Evolutionary conservation across 768 basidiomycete species (phyloP).

Genomic region (Rhodocollybia butyracea): DNA sequence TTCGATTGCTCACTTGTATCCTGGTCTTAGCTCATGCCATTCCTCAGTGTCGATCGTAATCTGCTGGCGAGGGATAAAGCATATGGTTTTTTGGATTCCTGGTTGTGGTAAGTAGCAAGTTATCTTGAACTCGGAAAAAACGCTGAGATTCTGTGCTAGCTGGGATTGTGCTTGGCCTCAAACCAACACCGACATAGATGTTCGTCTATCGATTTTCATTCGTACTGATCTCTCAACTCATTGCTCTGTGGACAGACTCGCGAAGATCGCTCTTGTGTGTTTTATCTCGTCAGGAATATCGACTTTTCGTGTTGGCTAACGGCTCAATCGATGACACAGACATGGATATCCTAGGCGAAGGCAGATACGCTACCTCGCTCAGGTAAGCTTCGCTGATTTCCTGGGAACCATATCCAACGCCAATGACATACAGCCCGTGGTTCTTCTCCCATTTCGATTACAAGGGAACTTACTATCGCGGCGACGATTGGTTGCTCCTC

Average conservation of each 20-base stretch:
- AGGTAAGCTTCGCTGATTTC: constrained; percentile 39
- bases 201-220: constrained; percentile 9
- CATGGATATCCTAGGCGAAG: constrained; percentile 37
- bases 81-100: constrained; percentile 41
- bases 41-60: constrained; percentile 50
- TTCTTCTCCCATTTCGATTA: constrained; percentile 43
- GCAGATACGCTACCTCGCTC: constrained; percentile 41
- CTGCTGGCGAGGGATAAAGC: constrained; percentile 32
- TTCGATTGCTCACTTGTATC: too few relatives aligned
- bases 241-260: constrained; percentile 26
- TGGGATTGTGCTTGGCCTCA: constrained; percentile 68
- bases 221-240: not conserved
- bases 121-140: not conserved
- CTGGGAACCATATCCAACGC: not conserved
- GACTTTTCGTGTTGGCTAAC: not conserved
- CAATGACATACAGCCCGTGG: not conserved
- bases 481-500: constrained; percentile 66
- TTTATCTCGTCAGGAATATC: too few relatives aligned
- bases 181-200: constrained; percentile 36
- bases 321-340: constrained; percentile 23
- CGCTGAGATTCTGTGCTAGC: constrained; percentile 19
- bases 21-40: constrained; percentile 46
- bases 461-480: constrained; percentile 64
- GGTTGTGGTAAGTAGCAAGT: constrained; percentile 38
- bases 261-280: constrained; percentile 49